Evolutionary conservation across 176 grass and related monocot genomes (phyloP), one percentile per base, ranked within the genome.

Genomic region (Ananas comosus): DNA sequence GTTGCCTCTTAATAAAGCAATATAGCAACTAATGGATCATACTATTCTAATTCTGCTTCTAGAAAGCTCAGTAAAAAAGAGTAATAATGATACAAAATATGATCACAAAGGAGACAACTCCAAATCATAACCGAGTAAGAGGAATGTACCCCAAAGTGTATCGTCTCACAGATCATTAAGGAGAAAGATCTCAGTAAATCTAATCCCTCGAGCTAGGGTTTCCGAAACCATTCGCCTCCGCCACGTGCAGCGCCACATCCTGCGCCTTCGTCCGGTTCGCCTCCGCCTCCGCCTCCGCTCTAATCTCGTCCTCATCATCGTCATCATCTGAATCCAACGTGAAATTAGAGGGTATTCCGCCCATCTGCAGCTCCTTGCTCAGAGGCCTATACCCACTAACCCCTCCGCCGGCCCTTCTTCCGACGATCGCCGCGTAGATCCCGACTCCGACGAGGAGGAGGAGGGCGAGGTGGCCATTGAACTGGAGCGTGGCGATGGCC

Each of bases 381-480:
- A 97, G 57, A 76, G 85, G 77, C 48, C 71, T 90, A 72, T 97
- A 97, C 22, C 84, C 89, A 13, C 16, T 72, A 9, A 57, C 75
- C 1, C 33, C 59, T 0, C 61, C 42, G 65, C 61, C 42, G 65
- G 2, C 65, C 1, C 58, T 51, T 66, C 13, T 82, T 33, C 27
- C 73, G n/a, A 85, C 17, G 33, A 87, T 70, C 12, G 67, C 64
- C 0, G 67, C 79, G 68, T 92, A 92, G 1, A 83, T 13, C 0
- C 24, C 72, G 13, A 79, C 65, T 12, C 71, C 89, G 0, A 81
- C 78, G 2, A 92, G 13, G 57, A 97, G 70, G 4, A 97, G 89
- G 70, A 97, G 66, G 12, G 94, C 89, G 11, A 97, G 67, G 67
- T 97, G 94, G 54, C 89, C 86, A 68, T 97, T 97, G 79, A 97